A percentile compares a stretch with the other conserved stretches of the same genome.
phyloP scores from a whole-genome alignment of 768 basidiomycete genomes.

The Tylopilus sp. region DNA sequence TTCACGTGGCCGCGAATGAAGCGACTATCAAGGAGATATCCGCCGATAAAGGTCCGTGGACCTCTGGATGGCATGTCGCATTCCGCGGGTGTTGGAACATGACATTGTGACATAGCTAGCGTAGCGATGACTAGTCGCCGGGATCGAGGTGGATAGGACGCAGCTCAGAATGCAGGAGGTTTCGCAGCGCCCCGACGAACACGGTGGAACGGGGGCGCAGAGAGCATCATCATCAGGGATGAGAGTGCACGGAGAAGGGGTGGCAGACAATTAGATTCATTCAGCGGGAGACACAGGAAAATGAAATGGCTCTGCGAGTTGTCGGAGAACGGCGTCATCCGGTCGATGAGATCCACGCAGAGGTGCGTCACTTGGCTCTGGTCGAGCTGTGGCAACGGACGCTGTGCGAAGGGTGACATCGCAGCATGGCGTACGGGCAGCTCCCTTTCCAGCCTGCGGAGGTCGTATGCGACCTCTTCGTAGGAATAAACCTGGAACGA shows the following conservation, averaged over 20 bases:
- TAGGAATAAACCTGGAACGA: slow-evolving; percentile 48
- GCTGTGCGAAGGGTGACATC: slow-evolving; percentile 10
- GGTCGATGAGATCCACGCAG: slow-evolving; percentile 24
- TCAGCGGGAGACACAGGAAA: slow-evolving; percentile 20
- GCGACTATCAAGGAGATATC: slow-evolving; percentile 26
- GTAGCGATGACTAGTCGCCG: background rate
- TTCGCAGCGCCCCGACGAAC: slow-evolving; percentile 16
- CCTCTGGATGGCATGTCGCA: background rate
- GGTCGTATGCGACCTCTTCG: slow-evolving; percentile 53
- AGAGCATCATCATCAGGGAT: slow-evolving; percentile 11
- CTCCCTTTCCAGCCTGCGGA: too few species aligned
- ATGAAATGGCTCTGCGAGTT: slow-evolving; percentile 27
- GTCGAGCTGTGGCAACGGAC: slow-evolving; percentile 6
- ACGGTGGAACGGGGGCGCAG: slow-evolving; percentile 15
- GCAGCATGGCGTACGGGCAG: slow-evolving; percentile 20
- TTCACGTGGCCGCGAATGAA: slow-evolving; percentile 15
- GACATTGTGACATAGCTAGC: background rate
- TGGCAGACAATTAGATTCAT: slow-evolving; percentile 30
- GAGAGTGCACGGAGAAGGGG: slow-evolving; percentile 25
- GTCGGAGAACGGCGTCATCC: slow-evolving; percentile 24
- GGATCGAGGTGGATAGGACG: background rate
- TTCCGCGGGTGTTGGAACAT: background rate
- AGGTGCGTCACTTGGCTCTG: slow-evolving; percentile 8
- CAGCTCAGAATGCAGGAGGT: background rate
- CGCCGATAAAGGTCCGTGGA: slow-evolving; percentile 29